These are phyloP conservation scores for Mollisia scopiformis DNA, from an alignment of 2,329 filamentous ascomycete species.

Conservation along the genomic window DNA sequence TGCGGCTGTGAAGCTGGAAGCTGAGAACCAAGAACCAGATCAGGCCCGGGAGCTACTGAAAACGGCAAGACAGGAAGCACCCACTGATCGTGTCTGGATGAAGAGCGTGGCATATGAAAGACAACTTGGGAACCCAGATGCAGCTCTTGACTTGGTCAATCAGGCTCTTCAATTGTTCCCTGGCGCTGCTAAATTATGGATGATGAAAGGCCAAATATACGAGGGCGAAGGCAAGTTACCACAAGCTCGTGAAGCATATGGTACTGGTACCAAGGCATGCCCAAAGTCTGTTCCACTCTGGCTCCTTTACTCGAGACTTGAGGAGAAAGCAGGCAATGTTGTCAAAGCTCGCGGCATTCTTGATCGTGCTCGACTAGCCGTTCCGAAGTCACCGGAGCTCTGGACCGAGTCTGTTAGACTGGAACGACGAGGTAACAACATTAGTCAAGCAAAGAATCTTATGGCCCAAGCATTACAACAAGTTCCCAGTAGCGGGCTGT, in stretches of 20 bases:
- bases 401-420: conserved; percentile 95
- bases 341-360: conserved; percentile 95
- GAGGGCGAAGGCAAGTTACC: conserved; percentile 77
- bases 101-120: conserved; percentile 94
- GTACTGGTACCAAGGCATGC: conserved; percentile 84
- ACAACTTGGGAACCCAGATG: conserved; percentile 76
- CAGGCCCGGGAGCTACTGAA: conserved; percentile 81
- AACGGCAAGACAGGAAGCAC: conserved; percentile 83
- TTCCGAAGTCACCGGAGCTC: conserved; percentile 81
- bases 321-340: conserved; percentile 80
- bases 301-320: conserved; percentile 85
- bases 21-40: conserved; percentile 81
- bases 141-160: conserved; percentile 83
- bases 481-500: conserved; percentile 80
- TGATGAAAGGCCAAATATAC: conserved; percentile 99
- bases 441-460: conserved; percentile 81
- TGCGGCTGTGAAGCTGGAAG: conserved; percentile 93
- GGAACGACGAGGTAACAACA: conserved; percentile 84
- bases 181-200: conserved; percentile 86
- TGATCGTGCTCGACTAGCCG: conserved; percentile 84
- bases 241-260: conserved; percentile 88
- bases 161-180: conserved; percentile 88
- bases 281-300: conserved; percentile 84
- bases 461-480: conserved; percentile 95
- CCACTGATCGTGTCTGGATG: conserved; percentile 96